Evolutionary conservation across 345 rosid species (phyloP).

Genomic region (Salix viminalis): DNA sequence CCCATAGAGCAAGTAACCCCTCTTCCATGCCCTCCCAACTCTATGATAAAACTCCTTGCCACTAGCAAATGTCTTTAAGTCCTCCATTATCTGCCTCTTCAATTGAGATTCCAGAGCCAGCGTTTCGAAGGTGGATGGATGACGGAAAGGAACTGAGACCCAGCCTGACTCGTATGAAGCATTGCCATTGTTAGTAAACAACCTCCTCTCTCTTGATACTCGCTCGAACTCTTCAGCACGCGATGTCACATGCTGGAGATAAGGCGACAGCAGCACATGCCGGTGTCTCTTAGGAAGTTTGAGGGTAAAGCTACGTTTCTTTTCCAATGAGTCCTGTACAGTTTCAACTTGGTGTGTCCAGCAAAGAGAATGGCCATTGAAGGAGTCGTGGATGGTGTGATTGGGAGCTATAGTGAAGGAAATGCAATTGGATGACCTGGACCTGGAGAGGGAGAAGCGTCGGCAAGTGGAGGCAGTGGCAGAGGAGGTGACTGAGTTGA

Average conservation of each 20-base stretch:
- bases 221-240: conserved; percentile 44
- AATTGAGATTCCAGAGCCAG: conserved; percentile 13
- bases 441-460: conserved; percentile 42
- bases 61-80: conserved; percentile 11
- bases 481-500: conserved; percentile 36
- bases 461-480: conserved; percentile 27
- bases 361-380: conserved; percentile 27
- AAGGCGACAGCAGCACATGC: conserved; percentile 23
- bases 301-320: conserved; percentile 44
- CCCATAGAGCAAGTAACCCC: conserved; percentile 21
- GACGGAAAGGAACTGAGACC: conserved; percentile 16
- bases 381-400: conserved; percentile 36
- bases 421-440: conserved; percentile 37
- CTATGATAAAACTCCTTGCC: conserved; percentile 13
- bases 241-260: conserved; percentile 32
- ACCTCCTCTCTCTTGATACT: conserved; percentile 38
- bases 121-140: conserved; percentile 19
- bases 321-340: conserved; percentile 43
- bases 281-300: conserved; percentile 38
- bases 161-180: conserved; percentile 36
- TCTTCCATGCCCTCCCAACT: conserved; percentile 25
- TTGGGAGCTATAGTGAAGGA: conserved; percentile 45
- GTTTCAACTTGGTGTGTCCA: conserved; percentile 52
- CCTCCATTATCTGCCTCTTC: conserved; percentile 14
- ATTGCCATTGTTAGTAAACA: conserved; percentile 43